A percentile compares a stretch with the other conserved stretches of the same genome.
Conservation (phyloP, 2,329 filamentous ascomycete genomes). For the Cladosporium sp. region DNA sequence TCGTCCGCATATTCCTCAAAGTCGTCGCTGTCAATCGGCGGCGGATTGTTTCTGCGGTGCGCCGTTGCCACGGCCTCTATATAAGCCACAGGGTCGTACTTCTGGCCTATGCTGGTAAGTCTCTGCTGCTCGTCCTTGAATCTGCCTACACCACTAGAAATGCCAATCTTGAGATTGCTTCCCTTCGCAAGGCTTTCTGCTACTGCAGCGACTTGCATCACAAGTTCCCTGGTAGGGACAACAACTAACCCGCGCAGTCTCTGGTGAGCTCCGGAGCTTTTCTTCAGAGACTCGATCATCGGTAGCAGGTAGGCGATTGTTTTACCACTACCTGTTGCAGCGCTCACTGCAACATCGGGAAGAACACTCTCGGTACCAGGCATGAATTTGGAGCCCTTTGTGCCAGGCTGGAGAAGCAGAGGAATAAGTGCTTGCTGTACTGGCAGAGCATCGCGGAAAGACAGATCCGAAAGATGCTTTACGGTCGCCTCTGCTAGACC, state of each 20-base stretch:
- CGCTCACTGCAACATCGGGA: slow-evolving; percentile 80
- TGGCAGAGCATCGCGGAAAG: slow-evolving; percentile 68
- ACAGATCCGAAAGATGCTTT: slow-evolving; percentile 61
- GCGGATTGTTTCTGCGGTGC: slow-evolving; percentile 29
- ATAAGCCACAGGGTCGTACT: slow-evolving; percentile 63
- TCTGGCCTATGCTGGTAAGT: slow-evolving; percentile 54
- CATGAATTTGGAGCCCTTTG: slow-evolving; percentile 21
- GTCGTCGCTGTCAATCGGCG: slow-evolving; percentile 35
- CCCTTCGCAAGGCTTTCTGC: slow-evolving; percentile 69
- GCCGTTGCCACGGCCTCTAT: slow-evolving; percentile 41
- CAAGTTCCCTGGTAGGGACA: slow-evolving; percentile 70
- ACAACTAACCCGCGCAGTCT: slow-evolving; percentile 76
- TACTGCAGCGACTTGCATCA: slow-evolving; percentile 74
- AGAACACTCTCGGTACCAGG: slow-evolving; percentile 26
- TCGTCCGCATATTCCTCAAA: slow-evolving; percentile 23
- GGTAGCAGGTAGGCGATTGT: slow-evolving; percentile 88
- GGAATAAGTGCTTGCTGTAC: slow-evolving; percentile 79
- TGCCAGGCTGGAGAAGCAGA: slow-evolving; percentile 63
- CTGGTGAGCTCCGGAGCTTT: slow-evolving; percentile 52
- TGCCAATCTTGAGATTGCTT: slow-evolving; percentile 72
- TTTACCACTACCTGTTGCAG: slow-evolving; percentile 93
- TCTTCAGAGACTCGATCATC: slow-evolving; percentile 70
- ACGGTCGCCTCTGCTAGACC: slow-evolving; percentile 59
- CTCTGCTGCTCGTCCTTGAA: slow-evolving; percentile 62
- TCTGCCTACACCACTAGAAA: slow-evolving; percentile 75